Percentiles rank a stretch among this genome's conserved stretches.
Conservation (phyloP, 2,329 filamentous ascomycete species). For the Ophiostoma montium region DNA sequence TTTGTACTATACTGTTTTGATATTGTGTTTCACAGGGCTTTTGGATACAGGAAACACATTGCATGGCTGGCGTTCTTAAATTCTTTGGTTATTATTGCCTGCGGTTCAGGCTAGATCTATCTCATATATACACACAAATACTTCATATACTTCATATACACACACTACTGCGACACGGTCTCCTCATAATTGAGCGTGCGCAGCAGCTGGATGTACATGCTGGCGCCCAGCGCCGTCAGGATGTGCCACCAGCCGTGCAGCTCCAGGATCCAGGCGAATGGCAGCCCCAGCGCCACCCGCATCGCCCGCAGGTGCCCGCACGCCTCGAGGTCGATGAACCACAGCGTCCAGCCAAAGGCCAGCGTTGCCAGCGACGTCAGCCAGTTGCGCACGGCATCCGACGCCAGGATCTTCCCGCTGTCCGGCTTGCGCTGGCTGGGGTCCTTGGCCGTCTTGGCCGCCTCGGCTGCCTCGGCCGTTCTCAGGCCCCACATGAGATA, state of each 20-base stretch:
- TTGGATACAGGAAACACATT: no score
- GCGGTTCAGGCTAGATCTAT: no score
- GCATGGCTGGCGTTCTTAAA: no score
- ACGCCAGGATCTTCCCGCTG: background rate
- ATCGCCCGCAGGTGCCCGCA: conserved; percentile 32
- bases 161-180: no score
- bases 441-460: no score
- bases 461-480: conserved; percentile 10
- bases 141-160: no score
- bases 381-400: background rate
- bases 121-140: no score
- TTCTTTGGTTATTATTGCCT: background rate
- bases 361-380: conserved; percentile 1
- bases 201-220: conserved; percentile 6
- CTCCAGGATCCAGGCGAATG: conserved; percentile 41
- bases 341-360: conserved; percentile 33
- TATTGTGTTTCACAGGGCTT: no score
- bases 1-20: background rate
- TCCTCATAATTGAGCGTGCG: conserved; percentile 1
- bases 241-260: conserved; percentile 53
- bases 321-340: conserved; percentile 41
- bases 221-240: conserved; percentile 39
- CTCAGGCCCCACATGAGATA: conserved; percentile 19
- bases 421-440: background rate
- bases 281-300: conserved; percentile 33